Conservation (phyloP, 164 flowering plant genomes). For the Berberis vulgaris region DNA sequence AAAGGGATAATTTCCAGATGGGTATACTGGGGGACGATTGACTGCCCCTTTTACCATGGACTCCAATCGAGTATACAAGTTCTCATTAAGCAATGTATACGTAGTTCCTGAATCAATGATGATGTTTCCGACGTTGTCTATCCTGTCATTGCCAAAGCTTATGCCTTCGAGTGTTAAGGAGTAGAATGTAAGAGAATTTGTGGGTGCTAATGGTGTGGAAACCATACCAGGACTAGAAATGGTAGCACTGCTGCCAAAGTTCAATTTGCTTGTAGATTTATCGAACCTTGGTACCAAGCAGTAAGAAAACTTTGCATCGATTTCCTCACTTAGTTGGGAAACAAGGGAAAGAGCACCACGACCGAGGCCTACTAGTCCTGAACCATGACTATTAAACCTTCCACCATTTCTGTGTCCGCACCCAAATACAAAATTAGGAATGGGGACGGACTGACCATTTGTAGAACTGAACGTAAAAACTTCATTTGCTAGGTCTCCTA, state of each 20-base stretch:
- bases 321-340: slow-evolving; percentile 22
- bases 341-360: slow-evolving; percentile 35
- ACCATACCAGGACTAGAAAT: slow-evolving; percentile 26
- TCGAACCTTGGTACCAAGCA: slow-evolving; percentile 30
- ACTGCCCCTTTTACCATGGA: slow-evolving; percentile 6
- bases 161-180: slow-evolving; percentile 32
- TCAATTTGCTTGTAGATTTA: slow-evolving; percentile 16
- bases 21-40: background rate
- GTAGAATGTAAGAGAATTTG: slow-evolving; percentile 22
- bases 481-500: slow-evolving; percentile 33
- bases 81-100: slow-evolving; percentile 17
- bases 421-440: slow-evolving; percentile 26
- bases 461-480: slow-evolving; percentile 24
- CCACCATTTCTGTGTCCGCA: slow-evolving; percentile 45
- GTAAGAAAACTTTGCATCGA: slow-evolving; percentile 48
- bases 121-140: slow-evolving; percentile 26
- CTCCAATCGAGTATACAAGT: slow-evolving; percentile 14
- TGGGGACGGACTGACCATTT: background rate
- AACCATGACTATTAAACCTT: slow-evolving; percentile 12
- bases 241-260: slow-evolving; percentile 27
- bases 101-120: slow-evolving; percentile 69
- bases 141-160: slow-evolving; percentile 25
- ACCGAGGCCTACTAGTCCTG: slow-evolving; percentile 62
- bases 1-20: background rate
- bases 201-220: slow-evolving; percentile 29